phyloP scores from a whole-genome alignment of 768 basidiomycete species.

The Flagelloscypha sp. region DNA sequence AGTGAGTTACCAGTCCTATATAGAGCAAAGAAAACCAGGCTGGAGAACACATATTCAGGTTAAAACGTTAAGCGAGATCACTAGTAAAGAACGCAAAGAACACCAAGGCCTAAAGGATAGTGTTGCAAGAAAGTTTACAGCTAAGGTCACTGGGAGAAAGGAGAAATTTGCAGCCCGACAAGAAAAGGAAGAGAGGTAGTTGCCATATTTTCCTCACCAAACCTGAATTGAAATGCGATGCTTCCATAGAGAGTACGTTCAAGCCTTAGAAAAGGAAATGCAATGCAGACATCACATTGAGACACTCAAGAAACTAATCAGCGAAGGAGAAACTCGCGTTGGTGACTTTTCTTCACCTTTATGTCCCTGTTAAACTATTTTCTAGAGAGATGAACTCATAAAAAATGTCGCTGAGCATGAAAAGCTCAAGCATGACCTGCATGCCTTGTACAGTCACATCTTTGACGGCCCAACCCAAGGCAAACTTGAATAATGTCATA shows the following conservation, averaged over 20 bases:
- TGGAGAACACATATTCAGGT: conserved; percentile 19
- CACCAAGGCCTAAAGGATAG: conserved; percentile 33
- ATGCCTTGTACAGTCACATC: conserved; percentile 28
- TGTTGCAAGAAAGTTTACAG: conserved; percentile 28
- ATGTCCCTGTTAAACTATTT: no score
- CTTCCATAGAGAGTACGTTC: conserved; percentile 33
- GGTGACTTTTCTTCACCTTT: conserved; percentile 18
- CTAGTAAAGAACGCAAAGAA: conserved; percentile 37
- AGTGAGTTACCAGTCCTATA: no score
- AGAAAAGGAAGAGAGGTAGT: conserved; percentile 37
- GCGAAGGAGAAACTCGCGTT: conserved; percentile 27
- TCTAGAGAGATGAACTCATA: conserved; percentile 25
- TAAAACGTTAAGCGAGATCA: conserved; percentile 23
- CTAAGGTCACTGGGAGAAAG: conserved; percentile 31
- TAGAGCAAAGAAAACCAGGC: no score
- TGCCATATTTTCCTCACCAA: neutral
- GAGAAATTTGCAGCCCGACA: conserved; percentile 34
- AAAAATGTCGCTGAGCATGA: conserved; percentile 23
- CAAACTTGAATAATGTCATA: no score
- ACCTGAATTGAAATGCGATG: neutral
- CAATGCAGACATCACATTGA: conserved; percentile 26
- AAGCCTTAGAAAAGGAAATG: conserved; percentile 34
- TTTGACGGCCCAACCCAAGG: conserved; percentile 40
- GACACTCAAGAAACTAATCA: conserved; percentile 22
- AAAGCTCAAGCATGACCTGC: conserved; percentile 26